These are phyloP conservation scores for Populus pruinosa DNA, from an alignment of 345 rosid genomes.

Conservation along the genomic window DNA sequence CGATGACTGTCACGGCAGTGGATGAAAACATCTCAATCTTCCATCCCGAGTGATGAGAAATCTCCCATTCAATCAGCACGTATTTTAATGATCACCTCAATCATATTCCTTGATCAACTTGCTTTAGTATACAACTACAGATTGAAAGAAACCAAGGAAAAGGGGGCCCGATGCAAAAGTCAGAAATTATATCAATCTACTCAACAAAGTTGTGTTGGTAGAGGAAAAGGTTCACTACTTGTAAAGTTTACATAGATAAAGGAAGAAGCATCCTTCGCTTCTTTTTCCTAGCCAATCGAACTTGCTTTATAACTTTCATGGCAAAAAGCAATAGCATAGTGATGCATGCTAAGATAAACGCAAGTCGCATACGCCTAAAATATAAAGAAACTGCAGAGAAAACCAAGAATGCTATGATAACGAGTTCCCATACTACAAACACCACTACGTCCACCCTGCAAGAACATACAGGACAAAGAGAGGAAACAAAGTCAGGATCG, in stretches of 20 bases:
- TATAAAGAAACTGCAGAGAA: conserved; percentile 92
- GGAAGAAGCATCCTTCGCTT: conserved; percentile 98
- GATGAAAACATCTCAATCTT: conserved; percentile 15
- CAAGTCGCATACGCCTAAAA: conserved; percentile 65
- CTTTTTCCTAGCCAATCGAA: conserved; percentile 74
- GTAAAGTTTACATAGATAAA: conserved; percentile 61
- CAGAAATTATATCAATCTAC: conserved; percentile 22
- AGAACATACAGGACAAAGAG: not conserved
- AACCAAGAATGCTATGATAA: conserved; percentile 80
- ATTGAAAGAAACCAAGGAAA: conserved; percentile 12
- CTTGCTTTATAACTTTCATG: conserved; percentile 87
- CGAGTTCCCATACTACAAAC: conserved; percentile 89
- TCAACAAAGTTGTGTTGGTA: conserved; percentile 13
- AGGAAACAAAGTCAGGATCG: not conserved
- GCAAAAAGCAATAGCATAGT: conserved; percentile 73
- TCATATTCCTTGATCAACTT: conserved; percentile 18
- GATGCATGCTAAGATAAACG: conserved; percentile 64
- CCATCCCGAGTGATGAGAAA: conserved; percentile 10
- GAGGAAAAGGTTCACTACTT: conserved; percentile 3
- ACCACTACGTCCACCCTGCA: conserved; percentile 91
- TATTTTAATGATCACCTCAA: conserved; percentile 14
- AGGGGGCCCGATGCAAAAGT: conserved; percentile 3
- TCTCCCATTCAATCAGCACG: conserved; percentile 5
- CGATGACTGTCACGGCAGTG: not conserved
- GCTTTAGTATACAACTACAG: conserved; percentile 11